These are phyloP conservation scores for Rhodotorula kratochvilovae DNA, from an alignment of 768 basidiomycete genomes.

Conservation along the genomic window DNA sequence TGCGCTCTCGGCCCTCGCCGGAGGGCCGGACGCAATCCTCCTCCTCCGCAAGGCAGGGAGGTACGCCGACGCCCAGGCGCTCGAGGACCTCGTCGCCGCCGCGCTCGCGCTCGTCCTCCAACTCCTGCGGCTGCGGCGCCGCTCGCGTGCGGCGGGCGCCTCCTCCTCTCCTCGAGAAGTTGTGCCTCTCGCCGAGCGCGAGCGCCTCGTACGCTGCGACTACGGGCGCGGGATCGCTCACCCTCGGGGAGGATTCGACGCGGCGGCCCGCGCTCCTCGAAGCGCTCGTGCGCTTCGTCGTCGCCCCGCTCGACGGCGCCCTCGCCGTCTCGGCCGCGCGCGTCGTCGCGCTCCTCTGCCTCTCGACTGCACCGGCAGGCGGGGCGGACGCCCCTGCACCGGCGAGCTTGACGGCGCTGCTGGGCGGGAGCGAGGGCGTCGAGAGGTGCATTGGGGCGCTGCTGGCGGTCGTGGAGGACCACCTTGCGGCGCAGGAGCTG, in stretches of 20 bases:
- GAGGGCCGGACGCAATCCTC: slow-evolving; percentile 59
- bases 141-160: slow-evolving; percentile 47
- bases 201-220: neutral
- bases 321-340: slow-evolving; percentile 26
- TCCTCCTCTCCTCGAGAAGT: slow-evolving; percentile 61
- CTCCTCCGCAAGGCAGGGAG: slow-evolving; percentile 63
- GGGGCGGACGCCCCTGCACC: slow-evolving; percentile 43
- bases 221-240: neutral
- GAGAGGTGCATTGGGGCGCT: slow-evolving; percentile 24
- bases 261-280: slow-evolving; percentile 30
- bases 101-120: slow-evolving; percentile 61
- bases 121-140: slow-evolving; percentile 63
- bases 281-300: slow-evolving; percentile 15
- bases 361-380: neutral
- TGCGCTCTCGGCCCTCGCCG: slow-evolving; percentile 64
- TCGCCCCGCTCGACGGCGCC: slow-evolving; percentile 15
- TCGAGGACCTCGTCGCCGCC: slow-evolving; percentile 66
- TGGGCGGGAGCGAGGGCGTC: slow-evolving; percentile 69
- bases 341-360: slow-evolving; percentile 17
- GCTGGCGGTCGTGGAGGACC: slow-evolving; percentile 30
- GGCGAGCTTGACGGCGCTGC: slow-evolving; percentile 70
- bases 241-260: neutral
- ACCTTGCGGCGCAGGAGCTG: slow-evolving; percentile 47
- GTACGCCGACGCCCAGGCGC: slow-evolving; percentile 63
- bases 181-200: slow-evolving; percentile 17